These are phyloP conservation scores for Coniella vitis DNA, from an alignment of 2,329 filamentous ascomycete species.

Conservation along the genomic window DNA sequence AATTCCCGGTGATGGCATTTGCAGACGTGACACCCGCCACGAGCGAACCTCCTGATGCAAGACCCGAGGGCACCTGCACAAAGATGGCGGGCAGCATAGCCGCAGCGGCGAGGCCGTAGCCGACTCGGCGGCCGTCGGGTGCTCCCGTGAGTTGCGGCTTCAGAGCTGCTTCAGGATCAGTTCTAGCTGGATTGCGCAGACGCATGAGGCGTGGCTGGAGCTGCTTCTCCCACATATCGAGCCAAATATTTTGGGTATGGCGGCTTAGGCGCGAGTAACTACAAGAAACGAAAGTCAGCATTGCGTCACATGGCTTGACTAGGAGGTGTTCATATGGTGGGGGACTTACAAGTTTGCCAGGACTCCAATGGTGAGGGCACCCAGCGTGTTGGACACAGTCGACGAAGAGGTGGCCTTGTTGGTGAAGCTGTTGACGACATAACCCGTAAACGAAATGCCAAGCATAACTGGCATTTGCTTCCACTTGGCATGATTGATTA, in stretches of 20 bases:
- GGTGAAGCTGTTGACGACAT: constrained; percentile 68
- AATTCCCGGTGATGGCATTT: constrained; percentile 44
- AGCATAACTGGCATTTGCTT: constrained; percentile 72
- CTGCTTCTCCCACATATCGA: constrained; percentile 46
- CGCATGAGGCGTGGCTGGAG: constrained; percentile 34
- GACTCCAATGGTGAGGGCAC: constrained; percentile 69
- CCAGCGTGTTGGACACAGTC: constrained; percentile 71
- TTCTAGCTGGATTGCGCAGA: constrained; percentile 21
- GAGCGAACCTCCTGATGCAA: constrained; percentile 54
- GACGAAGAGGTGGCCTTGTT: constrained; percentile 61
- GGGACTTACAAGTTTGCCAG: constrained; percentile 55
- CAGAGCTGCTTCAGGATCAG: constrained; percentile 16
- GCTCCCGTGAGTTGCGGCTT: constrained; percentile 25
- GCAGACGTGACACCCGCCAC: constrained; percentile 51
- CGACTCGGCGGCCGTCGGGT: constrained; percentile 35
- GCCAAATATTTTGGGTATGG: constrained; percentile 47
- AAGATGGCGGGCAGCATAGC: constrained; percentile 86
- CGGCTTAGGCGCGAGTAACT: constrained; percentile 61
- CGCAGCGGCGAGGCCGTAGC: constrained; percentile 75
- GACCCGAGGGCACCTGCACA: constrained; percentile 55
- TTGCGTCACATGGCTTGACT: neutral
- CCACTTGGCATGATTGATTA: constrained; percentile 68
- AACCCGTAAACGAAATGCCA: constrained; percentile 65
- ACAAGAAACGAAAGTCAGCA: neutral
- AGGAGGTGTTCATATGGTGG: neutral